Evolutionary conservation across 495 filamentous ascomycete species (phyloP).

Genomic region (Parathielavia appendiculata): DNA sequence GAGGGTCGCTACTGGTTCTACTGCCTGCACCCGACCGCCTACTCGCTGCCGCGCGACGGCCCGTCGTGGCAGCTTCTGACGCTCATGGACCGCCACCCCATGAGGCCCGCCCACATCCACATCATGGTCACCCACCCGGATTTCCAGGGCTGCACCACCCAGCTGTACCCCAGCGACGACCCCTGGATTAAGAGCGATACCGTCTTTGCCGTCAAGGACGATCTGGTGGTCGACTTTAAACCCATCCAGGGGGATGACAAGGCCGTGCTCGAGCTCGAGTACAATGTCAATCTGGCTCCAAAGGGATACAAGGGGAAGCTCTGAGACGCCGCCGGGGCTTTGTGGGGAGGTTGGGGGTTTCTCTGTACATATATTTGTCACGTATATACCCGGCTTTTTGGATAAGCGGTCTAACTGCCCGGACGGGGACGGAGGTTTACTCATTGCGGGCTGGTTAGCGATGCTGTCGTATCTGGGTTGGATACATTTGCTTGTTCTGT

Average conservation of each 20-base stretch:
- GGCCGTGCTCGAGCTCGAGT: conserved; percentile 65
- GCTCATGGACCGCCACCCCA: conserved; percentile 74
- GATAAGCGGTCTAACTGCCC: background rate
- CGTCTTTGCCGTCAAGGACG: conserved; percentile 78
- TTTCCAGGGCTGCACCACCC: conserved; percentile 65
- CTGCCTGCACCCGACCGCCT: conserved; percentile 77
- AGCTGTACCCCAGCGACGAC: conserved; percentile 70
- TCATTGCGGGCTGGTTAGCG: too few species aligned
- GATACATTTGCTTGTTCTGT: too few species aligned
- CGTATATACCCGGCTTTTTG: conserved; percentile 7
- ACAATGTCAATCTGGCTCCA: conserved; percentile 53
- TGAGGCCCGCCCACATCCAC: conserved; percentile 79
- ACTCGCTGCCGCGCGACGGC: conserved; percentile 70
- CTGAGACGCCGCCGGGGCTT: conserved; percentile 4
- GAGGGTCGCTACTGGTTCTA: conserved; percentile 74
- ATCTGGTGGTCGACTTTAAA: conserved; percentile 67
- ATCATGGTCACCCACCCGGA: conserved; percentile 59
- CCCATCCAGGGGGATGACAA: conserved; percentile 56
- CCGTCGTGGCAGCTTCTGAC: conserved; percentile 64
- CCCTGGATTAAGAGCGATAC: conserved; percentile 65
- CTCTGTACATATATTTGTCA: conserved; percentile 9
- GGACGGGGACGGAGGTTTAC: too few species aligned
- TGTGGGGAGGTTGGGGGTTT: background rate
- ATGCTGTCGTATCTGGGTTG: too few species aligned
- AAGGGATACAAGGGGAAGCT: conserved; percentile 48